These are phyloP conservation scores for Tetrapisispora namnaoensis DNA, from an alignment of 805 yeast genomes.

Conservation along the genomic window DNA sequence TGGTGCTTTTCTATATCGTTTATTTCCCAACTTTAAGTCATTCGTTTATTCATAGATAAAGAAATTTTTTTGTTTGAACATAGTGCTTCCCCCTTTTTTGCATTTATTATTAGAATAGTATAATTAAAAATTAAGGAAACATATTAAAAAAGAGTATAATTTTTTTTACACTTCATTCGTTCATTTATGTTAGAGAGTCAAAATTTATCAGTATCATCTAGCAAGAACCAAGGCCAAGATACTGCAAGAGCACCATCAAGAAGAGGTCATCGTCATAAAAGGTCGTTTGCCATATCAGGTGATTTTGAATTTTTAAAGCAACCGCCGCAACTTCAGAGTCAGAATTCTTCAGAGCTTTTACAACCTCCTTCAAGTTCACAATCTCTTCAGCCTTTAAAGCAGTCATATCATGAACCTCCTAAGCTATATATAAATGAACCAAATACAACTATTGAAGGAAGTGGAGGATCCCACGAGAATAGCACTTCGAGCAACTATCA, in stretches of 20 bases:
- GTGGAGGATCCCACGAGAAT: neutral
- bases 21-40: neutral
- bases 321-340: neutral
- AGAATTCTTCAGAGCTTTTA: neutral
- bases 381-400: neutral
- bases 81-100: neutral
- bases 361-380: conserved; percentile 2
- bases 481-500: neutral
- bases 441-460: neutral
- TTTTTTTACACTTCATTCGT: neutral
- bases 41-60: neutral
- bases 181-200: neutral
- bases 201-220: neutral
- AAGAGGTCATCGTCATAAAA: conserved; percentile 65
- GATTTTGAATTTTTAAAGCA: conserved; percentile 50
- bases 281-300: conserved; percentile 84
- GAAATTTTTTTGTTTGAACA: neutral
- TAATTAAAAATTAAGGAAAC: too few species aligned
- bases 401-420: neutral
- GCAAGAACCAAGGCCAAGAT: neutral
- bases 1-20: neutral
- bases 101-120: too few species aligned
- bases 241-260: conserved; percentile 12
- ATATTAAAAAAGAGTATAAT: neutral
- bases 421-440: neutral